Percentiles rank a stretch among this genome's conserved stretches.
These are phyloP conservation scores for Fusarium sp. DNA, from an alignment of 2,329 filamentous ascomycete species.

Conservation along the genomic window DNA sequence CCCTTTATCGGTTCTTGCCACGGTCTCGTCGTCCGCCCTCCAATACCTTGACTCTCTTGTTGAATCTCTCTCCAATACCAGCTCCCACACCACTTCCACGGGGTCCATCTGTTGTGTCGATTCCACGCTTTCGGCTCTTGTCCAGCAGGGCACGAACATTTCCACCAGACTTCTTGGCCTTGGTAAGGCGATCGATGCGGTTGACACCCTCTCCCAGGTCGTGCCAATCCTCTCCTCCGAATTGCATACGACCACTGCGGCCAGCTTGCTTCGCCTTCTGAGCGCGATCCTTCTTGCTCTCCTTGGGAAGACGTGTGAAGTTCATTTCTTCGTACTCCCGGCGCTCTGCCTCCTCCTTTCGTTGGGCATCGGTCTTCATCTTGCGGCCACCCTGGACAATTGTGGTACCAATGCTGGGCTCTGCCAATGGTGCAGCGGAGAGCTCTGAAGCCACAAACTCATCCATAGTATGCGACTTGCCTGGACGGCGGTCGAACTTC, in stretches of 20 bases:
- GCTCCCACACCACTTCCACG: slow-evolving; percentile 69
- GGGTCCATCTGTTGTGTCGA: slow-evolving; percentile 75
- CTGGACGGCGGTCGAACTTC: slow-evolving; percentile 69
- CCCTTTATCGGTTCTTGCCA: slow-evolving; percentile 54
- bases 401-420: slow-evolving; percentile 92
- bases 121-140: slow-evolving; percentile 84
- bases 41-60: slow-evolving; percentile 72
- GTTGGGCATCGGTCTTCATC: slow-evolving; percentile 80
- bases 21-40: slow-evolving; percentile 59
- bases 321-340: slow-evolving; percentile 92
- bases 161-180: slow-evolving; percentile 69
- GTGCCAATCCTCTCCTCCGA: slow-evolving; percentile 93
- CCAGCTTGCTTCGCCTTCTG: slow-evolving; percentile 68
- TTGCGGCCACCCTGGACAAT: slow-evolving; percentile 82
- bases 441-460: slow-evolving; percentile 91
- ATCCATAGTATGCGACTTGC: slow-evolving; percentile 86
- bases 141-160: slow-evolving; percentile 74
- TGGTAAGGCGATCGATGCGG: slow-evolving; percentile 85
- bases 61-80: slow-evolving; percentile 79
- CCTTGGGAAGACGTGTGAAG: slow-evolving; percentile 85
- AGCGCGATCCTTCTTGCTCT: slow-evolving; percentile 86
- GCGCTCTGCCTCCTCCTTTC: slow-evolving; percentile 81
- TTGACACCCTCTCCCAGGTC: slow-evolving; percentile 86
- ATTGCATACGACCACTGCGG: slow-evolving; percentile 69
- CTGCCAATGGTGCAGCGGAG: slow-evolving; percentile 80